Percentiles rank a stretch among this genome's conserved stretches.
Evolutionary conservation across 164 flowering plant genomes (phyloP).

Genomic region (Dillenia suffruticosa): DNA sequence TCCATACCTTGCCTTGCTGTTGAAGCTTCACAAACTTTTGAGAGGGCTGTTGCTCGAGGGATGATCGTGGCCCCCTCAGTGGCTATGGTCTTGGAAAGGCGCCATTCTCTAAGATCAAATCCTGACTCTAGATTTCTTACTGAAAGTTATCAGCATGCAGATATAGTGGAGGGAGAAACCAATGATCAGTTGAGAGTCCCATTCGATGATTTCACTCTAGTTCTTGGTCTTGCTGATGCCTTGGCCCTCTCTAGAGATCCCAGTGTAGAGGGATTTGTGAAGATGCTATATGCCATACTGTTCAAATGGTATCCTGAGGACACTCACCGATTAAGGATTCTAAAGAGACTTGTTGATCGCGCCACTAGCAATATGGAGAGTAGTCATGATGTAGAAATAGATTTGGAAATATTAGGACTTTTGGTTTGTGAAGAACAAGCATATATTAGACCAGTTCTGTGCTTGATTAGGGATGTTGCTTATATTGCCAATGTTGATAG

Average conservation of each 20-base stretch:
- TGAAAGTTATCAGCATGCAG: constrained; percentile 46
- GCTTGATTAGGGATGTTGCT: constrained; percentile 92
- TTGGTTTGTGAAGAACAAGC: constrained; percentile 64
- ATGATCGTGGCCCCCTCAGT: constrained; percentile 60
- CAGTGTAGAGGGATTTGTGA: constrained; percentile 71
- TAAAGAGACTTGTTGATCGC: constrained; percentile 88
- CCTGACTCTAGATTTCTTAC: constrained; percentile 33
- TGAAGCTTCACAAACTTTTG: constrained; percentile 86
- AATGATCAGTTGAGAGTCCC: constrained; percentile 43
- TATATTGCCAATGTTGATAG: constrained; percentile 93
- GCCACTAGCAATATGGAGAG: constrained; percentile 56
- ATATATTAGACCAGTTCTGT: constrained; percentile 66
- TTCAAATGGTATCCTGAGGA: constrained; percentile 81
- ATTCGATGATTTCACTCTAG: constrained; percentile 65
- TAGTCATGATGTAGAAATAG: constrained; percentile 64
- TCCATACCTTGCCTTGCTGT: constrained; percentile 78
- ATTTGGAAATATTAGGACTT: constrained; percentile 70
- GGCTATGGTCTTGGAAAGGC: constrained; percentile 82
- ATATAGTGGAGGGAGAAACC: constrained; percentile 40
- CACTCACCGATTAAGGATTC: constrained; percentile 61
- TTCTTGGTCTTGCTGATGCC: constrained; percentile 90
- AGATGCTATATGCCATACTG: constrained; percentile 66
- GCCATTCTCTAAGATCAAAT: constrained; percentile 51
- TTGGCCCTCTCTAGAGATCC: constrained; percentile 72
- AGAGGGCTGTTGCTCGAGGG: constrained; percentile 86